Base-by-base conservation (phyloP, 345 rosid genomes). In the Bretschneidera sinensis region DNA sequence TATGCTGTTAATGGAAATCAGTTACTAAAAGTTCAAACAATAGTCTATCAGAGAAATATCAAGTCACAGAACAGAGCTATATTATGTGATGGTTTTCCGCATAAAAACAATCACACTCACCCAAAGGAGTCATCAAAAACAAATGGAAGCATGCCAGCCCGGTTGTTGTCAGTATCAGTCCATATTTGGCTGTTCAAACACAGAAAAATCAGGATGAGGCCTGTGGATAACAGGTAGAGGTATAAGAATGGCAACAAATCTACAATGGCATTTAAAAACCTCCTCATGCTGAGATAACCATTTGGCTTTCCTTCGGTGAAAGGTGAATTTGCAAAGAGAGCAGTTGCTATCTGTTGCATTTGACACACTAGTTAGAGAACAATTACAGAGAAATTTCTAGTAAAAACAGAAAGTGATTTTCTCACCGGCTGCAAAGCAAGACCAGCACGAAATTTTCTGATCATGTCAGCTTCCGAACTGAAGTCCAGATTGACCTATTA, bases 351-450 rank as follows among this genome's bases (percentile, higher is more conserved):
- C 97, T 95, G 95, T 83, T 77, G 45, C 54, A 66, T 74, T 59
- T 62, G 54, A 21, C 48, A 31, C 51, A 62, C 23, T 18, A 48
- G 74, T 78, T 54, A 84, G 77, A 66, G 66, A 67, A 57, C 64
- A 31, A 21, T 21, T 51, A 60, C 43, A 35, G 23, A 63, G 48
- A 64, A 57, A 59, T 70, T 48, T 68, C 43, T 22, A 58, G 25
- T 43, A 49, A 70, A 48, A 74, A 28, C 20, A 24, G 15, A 70
- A 71, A 45, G 4, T 50, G 10, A 48, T 47, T 51, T 66, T 71
- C 95, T 82, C 75, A 95, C 97, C 67, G 94, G 99, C 76, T 95
- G 99, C 81, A 95, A 52, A 66, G 97, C 96, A 76, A 95, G 97
- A 69, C 97, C 91, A 74, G 79, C 95, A 58, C 87, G 96, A 51